Evolutionary conservation across 441 rosid species (phyloP), one percentile per base, ranked within the genome.

Genomic region (Croton setiger): DNA sequence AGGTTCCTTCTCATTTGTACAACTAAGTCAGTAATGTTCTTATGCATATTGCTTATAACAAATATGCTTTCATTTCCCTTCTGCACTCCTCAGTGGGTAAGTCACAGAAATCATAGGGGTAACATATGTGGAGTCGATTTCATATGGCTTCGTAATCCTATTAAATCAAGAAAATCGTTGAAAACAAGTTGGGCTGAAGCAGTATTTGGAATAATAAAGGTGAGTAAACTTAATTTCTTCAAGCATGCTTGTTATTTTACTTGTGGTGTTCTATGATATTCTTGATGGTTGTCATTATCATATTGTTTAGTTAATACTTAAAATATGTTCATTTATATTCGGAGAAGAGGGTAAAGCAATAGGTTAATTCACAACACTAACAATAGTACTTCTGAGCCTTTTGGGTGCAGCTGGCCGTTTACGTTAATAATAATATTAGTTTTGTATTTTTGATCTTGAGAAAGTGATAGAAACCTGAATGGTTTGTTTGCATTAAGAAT

Each of bases 41-140:
- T 15, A 7, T 37, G 17, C 47, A 2, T 11, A 6, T 35, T 41
- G 36, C 75, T 59, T 48, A 36, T 43, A 6, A 31, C 12, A 27
- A 39, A 9, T 36, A 7, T 20, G 39, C 36, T 57, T 49, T 12
- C 53, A 45, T 2, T 43, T 17, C 33, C 57, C n/a, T 49, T 79
- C 48, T 49, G 37, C 11, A 55, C 75, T 44, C 23, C 44, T n/a
- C 77, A 93, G 98, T 93, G 98, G 98, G 86, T 93, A 69, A 93
- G 98, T 78, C 98, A 93, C 75, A 83, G 86, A 73, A 93, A 93
- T 80, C 97, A 89, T 75, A 86, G 98, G 68, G 98, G 98, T 39
- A 88, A 89, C 79, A 91, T 91, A 48, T 93, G 96, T 62, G 92
- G 97, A 52, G 98, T 93, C 48, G 96, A 93, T 81, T 93, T 93